Evolutionary conservation across 306 rosid genomes (phyloP).

Genomic region (Quercus agrifolia): DNA sequence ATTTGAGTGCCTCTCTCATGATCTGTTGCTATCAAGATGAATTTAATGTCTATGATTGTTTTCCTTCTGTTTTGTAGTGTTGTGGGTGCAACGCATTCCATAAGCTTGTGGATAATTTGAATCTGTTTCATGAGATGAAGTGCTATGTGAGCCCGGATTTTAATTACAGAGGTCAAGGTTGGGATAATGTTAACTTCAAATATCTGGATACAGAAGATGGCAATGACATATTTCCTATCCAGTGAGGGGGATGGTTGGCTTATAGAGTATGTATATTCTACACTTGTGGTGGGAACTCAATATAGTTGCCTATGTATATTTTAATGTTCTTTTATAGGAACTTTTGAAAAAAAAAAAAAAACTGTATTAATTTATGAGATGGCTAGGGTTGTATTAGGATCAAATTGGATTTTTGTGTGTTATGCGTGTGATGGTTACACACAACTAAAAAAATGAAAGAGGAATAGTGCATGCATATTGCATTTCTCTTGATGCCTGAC

Average conservation of each 20-base stretch:
- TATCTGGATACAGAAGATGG: constrained; percentile 56
- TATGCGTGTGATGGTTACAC: no score
- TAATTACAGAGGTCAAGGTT: constrained; percentile 63
- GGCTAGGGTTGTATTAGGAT: neutral
- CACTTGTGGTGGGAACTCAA: constrained; percentile 22
- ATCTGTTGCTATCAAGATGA: neutral
- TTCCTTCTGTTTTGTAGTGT: constrained; percentile 46
- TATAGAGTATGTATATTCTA: constrained; percentile 35
- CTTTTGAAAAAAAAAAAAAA: neutral
- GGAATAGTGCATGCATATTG: no score
- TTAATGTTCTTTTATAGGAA: constrained; percentile 11
- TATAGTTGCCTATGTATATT: constrained; percentile 42
- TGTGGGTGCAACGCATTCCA: constrained; percentile 92
- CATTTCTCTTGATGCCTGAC: neutral
- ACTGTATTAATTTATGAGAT: neutral
- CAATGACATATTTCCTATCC: constrained; percentile 46
- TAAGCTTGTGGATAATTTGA: constrained; percentile 93
- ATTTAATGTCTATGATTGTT: neutral
- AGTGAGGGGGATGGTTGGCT: constrained; percentile 37
- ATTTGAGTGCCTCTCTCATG: neutral
- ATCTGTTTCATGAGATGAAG: constrained; percentile 86
- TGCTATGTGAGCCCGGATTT: constrained; percentile 81
- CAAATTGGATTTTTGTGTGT: no score
- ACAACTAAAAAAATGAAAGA: no score
- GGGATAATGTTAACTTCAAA: constrained; percentile 65